phyloP scores from a whole-genome alignment of 345 rosid genomes.

The Bretschneidera sinensis region DNA sequence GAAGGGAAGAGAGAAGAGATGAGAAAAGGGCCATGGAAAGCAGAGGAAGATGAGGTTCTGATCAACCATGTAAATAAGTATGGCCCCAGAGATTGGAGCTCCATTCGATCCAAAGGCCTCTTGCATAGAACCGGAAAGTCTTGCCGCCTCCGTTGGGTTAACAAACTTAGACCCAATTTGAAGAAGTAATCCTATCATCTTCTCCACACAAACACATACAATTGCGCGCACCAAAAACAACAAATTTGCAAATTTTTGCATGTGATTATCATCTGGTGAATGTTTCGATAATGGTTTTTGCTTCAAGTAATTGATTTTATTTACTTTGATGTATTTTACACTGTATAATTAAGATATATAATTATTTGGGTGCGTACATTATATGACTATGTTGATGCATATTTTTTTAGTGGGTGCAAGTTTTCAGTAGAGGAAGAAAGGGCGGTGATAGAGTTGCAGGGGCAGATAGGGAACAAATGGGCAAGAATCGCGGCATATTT shows the following conservation, averaged over 20 bases:
- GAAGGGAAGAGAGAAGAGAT: conserved; percentile 43
- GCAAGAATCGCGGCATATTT: conserved; percentile 85
- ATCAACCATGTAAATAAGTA: conserved; percentile 62
- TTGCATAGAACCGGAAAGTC: conserved; percentile 86
- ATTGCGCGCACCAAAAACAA: no score
- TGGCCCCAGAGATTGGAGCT: conserved; percentile 98
- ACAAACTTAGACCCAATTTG: conserved; percentile 88
- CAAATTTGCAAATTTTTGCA: no score
- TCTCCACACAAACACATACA: neutral
- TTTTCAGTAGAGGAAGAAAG: conserved; percentile 85
- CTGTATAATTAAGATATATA: no score
- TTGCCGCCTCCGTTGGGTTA: conserved; percentile 97
- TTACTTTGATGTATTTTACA: neutral
- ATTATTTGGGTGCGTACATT: neutral
- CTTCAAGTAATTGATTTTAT: neutral
- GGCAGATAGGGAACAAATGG: conserved; percentile 88
- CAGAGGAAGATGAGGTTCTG: conserved; percentile 81
- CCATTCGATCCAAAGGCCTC: conserved; percentile 99
- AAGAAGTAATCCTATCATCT: conserved; percentile 42
- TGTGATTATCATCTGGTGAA: neutral
- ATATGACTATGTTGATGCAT: neutral
- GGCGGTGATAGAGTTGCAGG: conserved; percentile 82
- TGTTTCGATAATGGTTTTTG: neutral
- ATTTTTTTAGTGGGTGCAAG: conserved; percentile 66
- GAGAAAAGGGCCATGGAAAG: conserved; percentile 93